phyloP scores from a whole-genome alignment of 2,329 filamentous ascomycete genomes.

The Neoscytalidium dimidiatum region DNA sequence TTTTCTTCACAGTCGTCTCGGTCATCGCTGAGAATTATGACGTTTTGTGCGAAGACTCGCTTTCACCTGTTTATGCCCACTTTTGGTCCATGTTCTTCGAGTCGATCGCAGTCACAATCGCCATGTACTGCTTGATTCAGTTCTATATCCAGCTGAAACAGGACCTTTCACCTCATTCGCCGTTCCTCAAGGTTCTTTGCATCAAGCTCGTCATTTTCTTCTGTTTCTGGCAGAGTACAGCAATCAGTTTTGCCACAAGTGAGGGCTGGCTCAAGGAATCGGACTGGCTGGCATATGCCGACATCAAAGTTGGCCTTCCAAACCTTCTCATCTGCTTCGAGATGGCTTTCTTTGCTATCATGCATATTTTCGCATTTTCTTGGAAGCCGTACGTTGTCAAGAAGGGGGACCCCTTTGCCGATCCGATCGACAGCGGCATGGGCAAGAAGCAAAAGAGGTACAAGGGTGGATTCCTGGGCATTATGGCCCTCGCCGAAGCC shows the following conservation, averaged over 20 bases:
- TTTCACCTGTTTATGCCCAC: constrained; percentile 77
- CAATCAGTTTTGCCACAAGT: constrained; percentile 63
- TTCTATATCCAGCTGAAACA: constrained; percentile 78
- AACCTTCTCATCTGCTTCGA: constrained; percentile 77
- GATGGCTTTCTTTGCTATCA: constrained; percentile 76
- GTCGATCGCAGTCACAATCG: constrained; percentile 71
- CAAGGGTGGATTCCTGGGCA: constrained; percentile 57
- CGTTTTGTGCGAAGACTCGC: constrained; percentile 76
- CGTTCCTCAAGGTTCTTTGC: constrained; percentile 78
- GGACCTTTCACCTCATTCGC: constrained; percentile 67
- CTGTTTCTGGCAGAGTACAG: constrained; percentile 75
- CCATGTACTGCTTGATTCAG: constrained; percentile 87
- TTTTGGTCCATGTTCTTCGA: constrained; percentile 79
- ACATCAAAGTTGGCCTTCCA: constrained; percentile 80
- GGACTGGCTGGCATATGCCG: constrained; percentile 65
- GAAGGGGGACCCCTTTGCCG: constrained; percentile 24
- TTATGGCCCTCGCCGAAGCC: constrained; percentile 68
- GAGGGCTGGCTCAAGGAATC: constrained; percentile 65
- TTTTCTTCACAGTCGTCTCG: constrained; percentile 76
- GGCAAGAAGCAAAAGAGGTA: constrained; percentile 21
- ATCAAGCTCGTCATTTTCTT: constrained; percentile 93
- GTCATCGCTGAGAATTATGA: constrained; percentile 70
- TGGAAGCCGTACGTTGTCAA: constrained; percentile 66
- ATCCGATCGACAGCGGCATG: constrained; percentile 27
- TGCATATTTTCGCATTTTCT: constrained; percentile 82